Evolutionary conservation across 2,329 filamentous ascomycete genomes (phyloP).

Genomic region (Phaeosphaeriaceae sp.): DNA sequence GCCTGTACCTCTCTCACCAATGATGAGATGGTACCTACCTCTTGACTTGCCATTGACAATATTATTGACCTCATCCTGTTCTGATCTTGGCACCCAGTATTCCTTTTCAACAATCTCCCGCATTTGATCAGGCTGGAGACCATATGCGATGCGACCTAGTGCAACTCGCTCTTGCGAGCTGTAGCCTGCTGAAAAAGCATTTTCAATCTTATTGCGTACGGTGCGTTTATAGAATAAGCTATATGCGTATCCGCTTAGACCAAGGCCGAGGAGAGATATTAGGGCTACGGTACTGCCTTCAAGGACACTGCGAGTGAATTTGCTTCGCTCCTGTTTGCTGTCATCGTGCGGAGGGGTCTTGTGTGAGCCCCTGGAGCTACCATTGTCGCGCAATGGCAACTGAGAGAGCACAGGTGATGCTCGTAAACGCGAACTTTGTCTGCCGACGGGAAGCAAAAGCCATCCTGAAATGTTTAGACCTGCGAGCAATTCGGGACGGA

Average conservation of each 20-base stretch:
- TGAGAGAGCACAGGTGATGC: slow-evolving; percentile 18
- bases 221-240: slow-evolving; percentile 42
- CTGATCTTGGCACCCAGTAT: slow-evolving; percentile 81
- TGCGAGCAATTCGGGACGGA: background rate
- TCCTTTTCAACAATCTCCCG: slow-evolving; percentile 53
- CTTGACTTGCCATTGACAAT: slow-evolving; percentile 75
- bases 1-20: slow-evolving; percentile 94
- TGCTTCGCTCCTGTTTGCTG: slow-evolving; percentile 30
- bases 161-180: slow-evolving; percentile 44
- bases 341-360: background rate
- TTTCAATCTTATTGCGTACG: slow-evolving; percentile 41
- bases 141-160: slow-evolving; percentile 38
- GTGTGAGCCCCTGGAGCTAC: background rate
- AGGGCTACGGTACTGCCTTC: slow-evolving; percentile 45
- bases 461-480: slow-evolving; percentile 30
- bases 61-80: slow-evolving; percentile 79
- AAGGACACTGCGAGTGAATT: slow-evolving; percentile 40
- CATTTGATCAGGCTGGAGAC: slow-evolving; percentile 31
- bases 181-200: slow-evolving; percentile 42
- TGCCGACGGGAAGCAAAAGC: slow-evolving; percentile 36
- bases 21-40: slow-evolving; percentile 88
- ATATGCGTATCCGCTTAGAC: slow-evolving; percentile 43
- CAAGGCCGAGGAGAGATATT: slow-evolving; percentile 42
- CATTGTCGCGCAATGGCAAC: slow-evolving; percentile 8
- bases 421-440: slow-evolving; percentile 22